Base-by-base conservation (phyloP, 331 rosid genomes). In the Quercus phellos region DNA sequence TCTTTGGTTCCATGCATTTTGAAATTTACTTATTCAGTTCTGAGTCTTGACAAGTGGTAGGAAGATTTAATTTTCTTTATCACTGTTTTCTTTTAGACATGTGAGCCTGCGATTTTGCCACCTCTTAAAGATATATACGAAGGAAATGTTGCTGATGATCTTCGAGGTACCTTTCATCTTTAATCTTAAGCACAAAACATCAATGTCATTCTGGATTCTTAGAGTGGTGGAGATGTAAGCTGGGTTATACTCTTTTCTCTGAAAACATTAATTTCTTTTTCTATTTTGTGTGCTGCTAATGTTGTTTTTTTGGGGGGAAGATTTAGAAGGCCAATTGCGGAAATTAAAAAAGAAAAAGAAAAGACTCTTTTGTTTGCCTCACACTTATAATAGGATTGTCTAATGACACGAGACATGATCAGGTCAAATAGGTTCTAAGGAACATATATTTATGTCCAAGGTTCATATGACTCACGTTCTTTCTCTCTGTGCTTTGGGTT, bases 41-140 rank as follows among this genome's bases (percentile, higher is more conserved):
- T 71, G 2, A 29, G 12, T 77, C 71, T 3, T 71, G 1, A 63
- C 43, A 6, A 4, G n/a, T 72, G 18, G 6, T 35, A 38, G 55
- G 61, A 56, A 50, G 19, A 13, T n/a, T 19, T 69, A 34, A 21
- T 17, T 77, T 29, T 22, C 27, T n/a, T 10, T 3, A 72, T 77
- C 82, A 54, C 73, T 12, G 74, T 27, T 81, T 75, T 79, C 78
- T 83, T 55, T 72, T 90, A 94, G 99, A 94, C 98, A n/a, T 90
- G 98, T 76, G 55, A 8, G 61, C 99, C 99, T 70, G 90, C 98
- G 59, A 92, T 92, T 82, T 79, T 92, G 0, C 99, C 99, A 68
- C 98, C 99, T 73, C 93, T 94, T 72, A 81, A 73, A 80, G 91
- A 92, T 71, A 88, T 94, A 82, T 94, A 90, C 78, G 88, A 91